phyloP scores from a whole-genome alignment of 345 rosid species.

The Hibiscus tridactylites region DNA sequence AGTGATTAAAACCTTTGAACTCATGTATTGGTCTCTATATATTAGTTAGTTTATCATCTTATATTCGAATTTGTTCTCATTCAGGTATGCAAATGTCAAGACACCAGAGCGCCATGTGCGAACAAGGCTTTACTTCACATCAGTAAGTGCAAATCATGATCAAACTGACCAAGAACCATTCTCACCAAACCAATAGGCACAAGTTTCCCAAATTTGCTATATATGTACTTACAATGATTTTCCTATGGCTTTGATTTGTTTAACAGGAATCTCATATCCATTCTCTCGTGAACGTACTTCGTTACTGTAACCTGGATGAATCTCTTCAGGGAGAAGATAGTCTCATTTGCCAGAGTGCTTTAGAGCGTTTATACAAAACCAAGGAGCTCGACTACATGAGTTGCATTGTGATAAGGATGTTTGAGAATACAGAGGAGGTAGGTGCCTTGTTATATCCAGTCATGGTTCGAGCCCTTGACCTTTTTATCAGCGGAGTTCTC shows the following conservation, averaged over 20 bases:
- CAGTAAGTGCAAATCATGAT: constrained; percentile 46
- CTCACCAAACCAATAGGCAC: neutral
- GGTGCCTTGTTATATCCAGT: no score
- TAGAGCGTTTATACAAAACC: constrained; percentile 76
- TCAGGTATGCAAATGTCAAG: constrained; percentile 92
- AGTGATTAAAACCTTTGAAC: neutral
- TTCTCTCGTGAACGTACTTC: constrained; percentile 90
- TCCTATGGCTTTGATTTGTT: constrained; percentile 4
- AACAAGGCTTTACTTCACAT: constrained; percentile 96
- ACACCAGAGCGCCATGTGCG: constrained; percentile 97
- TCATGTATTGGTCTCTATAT: neutral
- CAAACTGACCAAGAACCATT: neutral
- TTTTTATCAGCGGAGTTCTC: neutral
- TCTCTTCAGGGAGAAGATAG: constrained; percentile 93
- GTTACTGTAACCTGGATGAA: constrained; percentile 94
- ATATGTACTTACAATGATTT: neutral
- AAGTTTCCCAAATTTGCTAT: neutral
- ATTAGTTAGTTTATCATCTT: neutral
- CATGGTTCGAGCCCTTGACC: no score
- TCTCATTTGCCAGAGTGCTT: constrained; percentile 61
- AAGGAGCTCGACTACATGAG: constrained; percentile 99
- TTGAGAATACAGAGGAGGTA: constrained; percentile 67
- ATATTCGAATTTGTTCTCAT: constrained; percentile 1
- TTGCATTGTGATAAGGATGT: constrained; percentile 79
- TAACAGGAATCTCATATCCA: constrained; percentile 96